Percentiles rank a stretch among this genome's conserved stretches.
phyloP scores from a whole-genome alignment of 2,329 filamentous ascomycete species.

The Ascochyta lentis region DNA sequence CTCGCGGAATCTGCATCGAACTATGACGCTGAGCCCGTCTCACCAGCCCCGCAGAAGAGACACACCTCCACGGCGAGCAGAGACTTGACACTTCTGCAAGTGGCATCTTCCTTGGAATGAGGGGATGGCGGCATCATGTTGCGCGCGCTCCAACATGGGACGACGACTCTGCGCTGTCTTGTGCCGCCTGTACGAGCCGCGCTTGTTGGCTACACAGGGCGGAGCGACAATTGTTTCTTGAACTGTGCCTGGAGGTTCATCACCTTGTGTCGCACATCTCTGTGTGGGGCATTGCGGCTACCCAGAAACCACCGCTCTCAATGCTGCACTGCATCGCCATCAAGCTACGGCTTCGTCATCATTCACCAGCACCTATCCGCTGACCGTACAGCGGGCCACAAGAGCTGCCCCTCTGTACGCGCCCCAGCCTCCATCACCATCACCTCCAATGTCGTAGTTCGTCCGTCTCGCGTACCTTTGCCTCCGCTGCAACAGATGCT shows the following conservation, averaged over 20 bases:
- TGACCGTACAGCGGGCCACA: constrained; percentile 1
- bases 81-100: neutral
- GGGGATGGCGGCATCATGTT: neutral
- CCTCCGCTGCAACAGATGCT: constrained; percentile 11
- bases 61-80: constrained; percentile 3
- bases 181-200: constrained; percentile 3
- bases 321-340: constrained; percentile 13
- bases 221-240: neutral
- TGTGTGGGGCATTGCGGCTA: constrained; percentile 3
- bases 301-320: neutral
- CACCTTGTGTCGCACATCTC: constrained; percentile 1
- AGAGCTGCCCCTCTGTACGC: constrained; percentile 11
- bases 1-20: neutral
- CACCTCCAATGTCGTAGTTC: constrained; percentile 5
- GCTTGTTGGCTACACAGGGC: neutral
- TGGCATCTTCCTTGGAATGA: neutral
- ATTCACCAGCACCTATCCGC: neutral
- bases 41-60: constrained; percentile 6
- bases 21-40: neutral
- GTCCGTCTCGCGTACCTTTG: constrained; percentile 13
- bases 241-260: constrained; percentile 2
- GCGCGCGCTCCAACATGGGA: neutral
- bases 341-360: constrained; percentile 8
- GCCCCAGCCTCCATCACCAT: constrained; percentile 11
- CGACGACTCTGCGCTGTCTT: neutral